A percentile compares a stretch with the other conserved stretches of the same genome.
Evolutionary conservation across 2,329 filamentous ascomycete genomes (phyloP).

Genomic region (Claviceps maximensis): DNA sequence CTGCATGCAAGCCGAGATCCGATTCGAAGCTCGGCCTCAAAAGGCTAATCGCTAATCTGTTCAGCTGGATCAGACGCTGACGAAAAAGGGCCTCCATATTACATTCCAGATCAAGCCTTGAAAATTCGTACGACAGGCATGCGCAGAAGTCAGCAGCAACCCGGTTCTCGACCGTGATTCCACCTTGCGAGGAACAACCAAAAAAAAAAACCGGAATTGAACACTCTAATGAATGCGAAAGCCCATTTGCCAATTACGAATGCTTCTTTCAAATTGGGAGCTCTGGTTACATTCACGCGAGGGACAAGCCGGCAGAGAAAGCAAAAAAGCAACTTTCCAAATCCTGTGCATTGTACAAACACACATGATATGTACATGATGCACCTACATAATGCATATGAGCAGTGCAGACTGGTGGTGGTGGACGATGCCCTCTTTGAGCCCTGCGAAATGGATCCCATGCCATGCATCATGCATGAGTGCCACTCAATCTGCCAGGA

Average conservation of each 20-base stretch:
- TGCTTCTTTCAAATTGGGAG: neutral
- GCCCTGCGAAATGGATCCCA: neutral
- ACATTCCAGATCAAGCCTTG: neutral
- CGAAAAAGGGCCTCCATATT: neutral
- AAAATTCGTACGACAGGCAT: neutral
- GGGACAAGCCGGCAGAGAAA: neutral
- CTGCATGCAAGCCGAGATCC: neutral
- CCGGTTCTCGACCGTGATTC: neutral
- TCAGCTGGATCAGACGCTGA: neutral
- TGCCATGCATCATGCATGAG: neutral
- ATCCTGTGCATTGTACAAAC: neutral
- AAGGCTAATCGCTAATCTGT: neutral
- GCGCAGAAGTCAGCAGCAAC: neutral
- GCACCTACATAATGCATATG: neutral
- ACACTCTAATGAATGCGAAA: neutral
- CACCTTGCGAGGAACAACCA: neutral
- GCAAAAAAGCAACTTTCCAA: neutral
- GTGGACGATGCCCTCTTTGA: neutral
- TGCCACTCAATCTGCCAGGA: neutral
- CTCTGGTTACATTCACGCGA: conserved; percentile 1
- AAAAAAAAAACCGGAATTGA: neutral
- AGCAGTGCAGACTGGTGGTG: neutral
- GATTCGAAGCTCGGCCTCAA: neutral
- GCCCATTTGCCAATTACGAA: neutral
- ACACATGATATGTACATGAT: too few relatives aligned